Percentiles rank a stretch among this genome's conserved stretches.
Evolutionary conservation across 2,329 filamentous ascomycete species (phyloP).

Genomic region (Juglanconis sp.): DNA sequence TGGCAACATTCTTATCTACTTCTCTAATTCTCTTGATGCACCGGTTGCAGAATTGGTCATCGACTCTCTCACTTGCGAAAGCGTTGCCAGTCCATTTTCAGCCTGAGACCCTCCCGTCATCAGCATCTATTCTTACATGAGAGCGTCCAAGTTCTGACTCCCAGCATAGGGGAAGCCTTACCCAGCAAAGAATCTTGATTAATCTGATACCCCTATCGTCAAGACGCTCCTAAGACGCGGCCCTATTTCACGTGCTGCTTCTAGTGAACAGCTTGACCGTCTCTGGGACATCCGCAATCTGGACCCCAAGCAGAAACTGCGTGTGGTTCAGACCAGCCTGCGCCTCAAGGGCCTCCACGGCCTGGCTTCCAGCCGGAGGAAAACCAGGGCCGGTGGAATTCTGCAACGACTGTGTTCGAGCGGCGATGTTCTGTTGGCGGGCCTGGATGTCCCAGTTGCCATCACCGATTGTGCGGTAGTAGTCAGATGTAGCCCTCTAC

Average conservation of each 20-base stretch:
- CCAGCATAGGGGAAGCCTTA: background rate
- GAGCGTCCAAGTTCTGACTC: too few relatives aligned
- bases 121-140: too few relatives aligned
- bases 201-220: background rate
- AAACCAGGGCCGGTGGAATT: background rate
- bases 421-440: background rate
- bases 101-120: background rate
- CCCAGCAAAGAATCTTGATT: background rate
- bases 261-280: background rate
- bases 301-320: background rate
- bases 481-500: background rate
- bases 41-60: background rate
- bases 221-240: background rate
- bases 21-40: background rate
- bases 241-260: background rate
- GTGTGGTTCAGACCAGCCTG: background rate
- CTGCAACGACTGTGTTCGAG: background rate
- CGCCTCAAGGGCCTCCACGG: background rate
- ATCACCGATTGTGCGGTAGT: background rate
- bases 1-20: background rate
- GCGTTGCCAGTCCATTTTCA: background rate
- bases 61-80: background rate
- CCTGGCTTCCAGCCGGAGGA: background rate
- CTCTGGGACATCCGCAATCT: background rate
- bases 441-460: background rate